These are phyloP conservation scores for Cryoendolithus antarcticus DNA, from an alignment of 2,329 filamentous ascomycete genomes.

Conservation along the genomic window DNA sequence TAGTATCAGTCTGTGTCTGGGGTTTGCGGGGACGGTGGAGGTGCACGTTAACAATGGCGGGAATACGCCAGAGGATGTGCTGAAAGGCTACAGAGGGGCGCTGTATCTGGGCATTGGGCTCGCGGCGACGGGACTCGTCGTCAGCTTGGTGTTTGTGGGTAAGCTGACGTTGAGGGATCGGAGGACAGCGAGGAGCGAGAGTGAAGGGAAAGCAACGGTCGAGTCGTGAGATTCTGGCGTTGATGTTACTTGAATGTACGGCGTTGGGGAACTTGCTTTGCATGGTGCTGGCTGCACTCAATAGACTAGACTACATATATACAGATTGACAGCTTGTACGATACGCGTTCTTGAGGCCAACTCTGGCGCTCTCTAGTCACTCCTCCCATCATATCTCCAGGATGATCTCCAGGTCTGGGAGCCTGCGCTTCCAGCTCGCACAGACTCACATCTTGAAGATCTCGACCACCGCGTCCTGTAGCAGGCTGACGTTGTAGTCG, in stretches of 20 bases:
- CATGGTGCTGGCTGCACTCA: no score
- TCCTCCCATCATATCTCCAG: no score
- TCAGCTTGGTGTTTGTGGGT: conserved; percentile 17
- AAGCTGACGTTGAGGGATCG: conserved; percentile 8
- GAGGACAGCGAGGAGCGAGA: not conserved
- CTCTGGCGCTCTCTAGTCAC: no score
- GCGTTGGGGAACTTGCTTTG: no score
- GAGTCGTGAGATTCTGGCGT: not conserved
- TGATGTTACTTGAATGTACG: no score
- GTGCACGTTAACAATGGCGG: conserved; percentile 32
- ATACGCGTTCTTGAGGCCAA: no score
- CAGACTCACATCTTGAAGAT: conserved; percentile 43
- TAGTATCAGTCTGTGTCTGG: conserved; percentile 52
- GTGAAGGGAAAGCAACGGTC: not conserved
- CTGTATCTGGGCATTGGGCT: conserved; percentile 29
- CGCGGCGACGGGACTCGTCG: conserved; percentile 15
- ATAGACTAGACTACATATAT: no score
- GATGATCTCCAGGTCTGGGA: no score
- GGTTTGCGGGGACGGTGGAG: conserved; percentile 54
- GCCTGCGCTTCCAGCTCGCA: no score
- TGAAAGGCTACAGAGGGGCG: conserved; percentile 29
- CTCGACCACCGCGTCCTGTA: conserved; percentile 65
- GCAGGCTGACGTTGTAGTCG: conserved; percentile 75
- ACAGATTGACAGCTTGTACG: no score
- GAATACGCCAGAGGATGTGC: conserved; percentile 18